Percentiles rank a stretch among this genome's conserved stretches.
Evolutionary conservation across 2,329 filamentous ascomycete species (phyloP).

Genomic region (Hypoxylon sp.): DNA sequence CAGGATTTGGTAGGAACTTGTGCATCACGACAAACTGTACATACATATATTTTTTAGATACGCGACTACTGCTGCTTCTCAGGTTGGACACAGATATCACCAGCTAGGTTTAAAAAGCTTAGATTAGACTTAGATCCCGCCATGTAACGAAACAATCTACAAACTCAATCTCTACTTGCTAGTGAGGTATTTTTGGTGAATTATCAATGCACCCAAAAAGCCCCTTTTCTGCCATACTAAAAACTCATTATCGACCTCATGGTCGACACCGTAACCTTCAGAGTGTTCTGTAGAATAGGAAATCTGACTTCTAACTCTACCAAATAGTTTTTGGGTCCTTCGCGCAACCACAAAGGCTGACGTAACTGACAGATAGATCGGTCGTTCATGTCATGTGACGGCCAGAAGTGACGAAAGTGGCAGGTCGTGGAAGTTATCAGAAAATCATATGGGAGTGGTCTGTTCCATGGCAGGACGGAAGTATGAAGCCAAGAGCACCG

Average conservation of each 20-base stretch:
- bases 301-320: not conserved
- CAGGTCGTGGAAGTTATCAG: not conserved
- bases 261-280: not conserved
- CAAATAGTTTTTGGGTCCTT: not conserved
- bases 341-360: not conserved
- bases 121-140: constrained; percentile 42
- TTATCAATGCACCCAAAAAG: not conserved
- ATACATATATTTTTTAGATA: constrained; percentile 34
- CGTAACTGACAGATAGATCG: not conserved
- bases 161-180: constrained; percentile 28
- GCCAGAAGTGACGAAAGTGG: not conserved
- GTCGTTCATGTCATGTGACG: not conserved
- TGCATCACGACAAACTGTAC: constrained; percentile 29
- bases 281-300: not conserved
- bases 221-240: not conserved
- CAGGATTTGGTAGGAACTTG: constrained; percentile 25
- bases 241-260: not conserved
- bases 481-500: not conserved
- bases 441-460: not conserved
- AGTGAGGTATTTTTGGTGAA: not conserved
- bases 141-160: constrained; percentile 29
- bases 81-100: constrained; percentile 36
- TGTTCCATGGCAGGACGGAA: not conserved
- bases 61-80: constrained; percentile 40
- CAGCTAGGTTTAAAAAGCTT: constrained; percentile 37